Base-by-base conservation (phyloP, 345 rosid genomes). In the Cardamine chenopodiifolia region DNA sequence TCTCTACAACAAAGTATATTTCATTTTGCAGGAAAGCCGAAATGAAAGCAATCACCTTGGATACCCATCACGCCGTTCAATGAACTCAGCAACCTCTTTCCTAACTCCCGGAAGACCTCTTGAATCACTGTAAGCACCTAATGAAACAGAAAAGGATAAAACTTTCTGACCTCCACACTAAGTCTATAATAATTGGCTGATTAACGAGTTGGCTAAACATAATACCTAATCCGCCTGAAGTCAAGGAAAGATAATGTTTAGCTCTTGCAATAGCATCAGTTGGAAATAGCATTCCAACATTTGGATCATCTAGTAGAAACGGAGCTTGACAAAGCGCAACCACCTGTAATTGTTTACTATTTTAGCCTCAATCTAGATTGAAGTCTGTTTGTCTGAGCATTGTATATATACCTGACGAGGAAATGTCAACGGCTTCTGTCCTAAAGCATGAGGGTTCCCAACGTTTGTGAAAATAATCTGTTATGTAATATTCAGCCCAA, bases 241-340 rank as follows among this genome's bases (percentile, higher is more conserved):
- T 85, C 76, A 84, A 6, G 47, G 97, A 79, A 79, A 95, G 92
- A 84, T 95, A 95, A 80, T 95, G 96, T 69, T 89, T 92, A 66
- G 99, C 99, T 75, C 74, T 92, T 58, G 97, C 93, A 84, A 95
- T 90, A 20, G 99, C 97, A 86, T 95, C 97, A 39, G 97, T 93
- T 2, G 97, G 99, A 82, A 92, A 95, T 48, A 95, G 0, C 79
- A 89, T 72, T 64, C 97, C 97, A 58, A 92, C 97, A 84, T 89
- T 95, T 12, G 99, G 96, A 83, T 95, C 97, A 62, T 95, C 92
- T 57, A 92, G 92, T 52, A 95, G 86, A 85, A 90, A 92, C 34
- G 99, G 97, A 71, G 99, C 99, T 84, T 95, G 99, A 83, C 97
- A 95, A 57, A 92, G 86, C 42, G 99, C 99, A 85, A 92, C 86